Percentiles rank a stretch among this genome's conserved stretches.
These are phyloP conservation scores for Termitomyces sp. DNA, from an alignment of 768 basidiomycete genomes.

Conservation along the genomic window DNA sequence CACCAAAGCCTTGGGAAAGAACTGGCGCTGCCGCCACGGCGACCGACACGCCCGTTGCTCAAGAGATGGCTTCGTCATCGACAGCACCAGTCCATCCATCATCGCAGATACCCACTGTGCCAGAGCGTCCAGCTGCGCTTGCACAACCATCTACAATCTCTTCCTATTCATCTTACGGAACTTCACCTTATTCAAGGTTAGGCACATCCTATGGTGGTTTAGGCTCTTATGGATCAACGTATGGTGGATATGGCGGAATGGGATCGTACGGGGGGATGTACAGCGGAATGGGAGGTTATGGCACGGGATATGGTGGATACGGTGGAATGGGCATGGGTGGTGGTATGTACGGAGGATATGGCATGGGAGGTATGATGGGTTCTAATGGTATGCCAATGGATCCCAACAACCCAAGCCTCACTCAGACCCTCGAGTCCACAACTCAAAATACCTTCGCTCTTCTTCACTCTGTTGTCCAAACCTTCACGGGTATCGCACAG, in stretches of 20 bases:
- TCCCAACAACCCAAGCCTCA: slow-evolving; percentile 59
- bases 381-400: slow-evolving; percentile 44
- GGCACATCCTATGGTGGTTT: slow-evolving; percentile 27
- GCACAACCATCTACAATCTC: slow-evolving; percentile 34
- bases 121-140: slow-evolving; percentile 58
- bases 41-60: slow-evolving; percentile 14
- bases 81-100: slow-evolving; percentile 16
- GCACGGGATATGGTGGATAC: slow-evolving; percentile 19
- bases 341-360: slow-evolving; percentile 26
- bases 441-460: slow-evolving; percentile 92
- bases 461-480: slow-evolving; percentile 91
- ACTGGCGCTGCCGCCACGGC: slow-evolving; percentile 34
- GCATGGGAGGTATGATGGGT: slow-evolving; percentile 34
- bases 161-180: slow-evolving; percentile 35
- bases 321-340: slow-evolving; percentile 26
- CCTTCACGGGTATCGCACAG: slow-evolving; percentile 91
- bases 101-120: slow-evolving; percentile 35
- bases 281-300: slow-evolving; percentile 30
- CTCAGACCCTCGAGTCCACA: slow-evolving; percentile 81
- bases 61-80: slow-evolving; percentile 22
- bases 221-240: slow-evolving; percentile 23
- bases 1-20: slow-evolving; percentile 89
- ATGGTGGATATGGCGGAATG: slow-evolving; percentile 9
- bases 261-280: slow-evolving; percentile 21
- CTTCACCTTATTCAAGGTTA: slow-evolving; percentile 38